A percentile compares a stretch with the other conserved stretches of the same genome.
Evolutionary conservation across 2,329 filamentous ascomycete genomes (phyloP).

Genomic region (Aspergillus fijiensis): DNA sequence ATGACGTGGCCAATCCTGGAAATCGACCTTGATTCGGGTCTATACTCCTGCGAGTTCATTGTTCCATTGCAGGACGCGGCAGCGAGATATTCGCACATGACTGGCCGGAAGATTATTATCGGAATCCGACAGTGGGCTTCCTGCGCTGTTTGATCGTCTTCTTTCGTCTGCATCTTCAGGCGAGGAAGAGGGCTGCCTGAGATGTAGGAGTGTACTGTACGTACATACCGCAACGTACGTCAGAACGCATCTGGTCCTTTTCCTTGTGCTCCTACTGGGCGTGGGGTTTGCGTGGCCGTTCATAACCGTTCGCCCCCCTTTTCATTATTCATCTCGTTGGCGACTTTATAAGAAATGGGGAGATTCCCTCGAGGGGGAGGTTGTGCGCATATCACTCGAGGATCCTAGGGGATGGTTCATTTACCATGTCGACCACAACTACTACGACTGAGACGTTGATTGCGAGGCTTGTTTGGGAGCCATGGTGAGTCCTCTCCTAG

Average conservation of each 20-base stretch:
- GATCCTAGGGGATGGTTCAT: neutral
- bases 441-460: constrained; percentile 24
- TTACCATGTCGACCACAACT: constrained; percentile 17
- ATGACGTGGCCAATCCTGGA: neutral
- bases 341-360: neutral
- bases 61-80: neutral
- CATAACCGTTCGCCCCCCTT: neutral
- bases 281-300: neutral
- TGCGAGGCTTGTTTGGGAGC: constrained; percentile 34
- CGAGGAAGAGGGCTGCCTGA: neutral
- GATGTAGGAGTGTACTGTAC: neutral
- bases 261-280: neutral
- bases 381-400: neutral
- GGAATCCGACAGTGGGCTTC: neutral
- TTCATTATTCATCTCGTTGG: neutral
- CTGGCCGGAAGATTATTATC: neutral
- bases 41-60: neutral
- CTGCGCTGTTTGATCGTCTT: neutral
- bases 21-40: neutral
- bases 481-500: constrained; percentile 27
- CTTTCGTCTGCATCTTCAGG: neutral
- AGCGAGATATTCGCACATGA: neutral
- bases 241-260: neutral
- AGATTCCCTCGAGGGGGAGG: neutral
- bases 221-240: neutral